A percentile compares a stretch with the other conserved stretches of the same genome.
Conservation (phyloP, 805 yeast species). For the Candida hispaniensis region DNA sequence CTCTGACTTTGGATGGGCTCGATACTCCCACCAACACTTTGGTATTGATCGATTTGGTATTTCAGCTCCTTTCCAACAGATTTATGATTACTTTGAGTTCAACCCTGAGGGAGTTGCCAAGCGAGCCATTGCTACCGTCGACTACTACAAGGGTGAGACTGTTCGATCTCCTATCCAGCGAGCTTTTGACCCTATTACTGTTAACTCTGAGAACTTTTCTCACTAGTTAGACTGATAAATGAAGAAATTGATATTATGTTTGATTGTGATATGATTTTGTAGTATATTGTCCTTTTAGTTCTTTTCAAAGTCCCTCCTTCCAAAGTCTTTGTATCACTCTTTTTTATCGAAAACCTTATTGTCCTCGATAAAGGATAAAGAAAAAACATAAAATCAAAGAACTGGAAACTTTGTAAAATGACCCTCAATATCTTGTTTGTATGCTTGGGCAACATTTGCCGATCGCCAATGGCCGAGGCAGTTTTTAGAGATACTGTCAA, state of each 20-base stretch:
- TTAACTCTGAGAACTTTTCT: too few relatives aligned
- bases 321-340: too few relatives aligned
- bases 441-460: slow-evolving; percentile 37
- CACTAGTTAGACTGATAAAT: too few relatives aligned
- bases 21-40: slow-evolving; percentile 92
- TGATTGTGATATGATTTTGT: too few relatives aligned
- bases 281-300: too few relatives aligned
- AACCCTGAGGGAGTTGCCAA: slow-evolving; percentile 86
- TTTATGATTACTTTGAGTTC: slow-evolving; percentile 79
- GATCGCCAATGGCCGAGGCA: slow-evolving; percentile 98
- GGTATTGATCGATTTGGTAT: slow-evolving; percentile 96
- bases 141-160: slow-evolving; percentile 69
- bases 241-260: too few relatives aligned
- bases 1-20: slow-evolving; percentile 85
- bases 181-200: slow-evolving; percentile 40
- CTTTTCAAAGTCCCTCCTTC: too few relatives aligned
- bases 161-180: slow-evolving; percentile 65
- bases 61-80: slow-evolving; percentile 77
- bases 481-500: slow-evolving; percentile 60
- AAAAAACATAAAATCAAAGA: too few relatives aligned
- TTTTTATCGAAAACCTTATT: too few relatives aligned
- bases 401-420: slow-evolving; percentile 1
- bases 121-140: slow-evolving; percentile 69
- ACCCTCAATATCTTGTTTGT: slow-evolving; percentile 13
- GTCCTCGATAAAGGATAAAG: too few relatives aligned